Evolutionary conservation across 495 filamentous ascomycete genomes (phyloP).

Genomic region (Paragyromitra xinjiangensis): DNA sequence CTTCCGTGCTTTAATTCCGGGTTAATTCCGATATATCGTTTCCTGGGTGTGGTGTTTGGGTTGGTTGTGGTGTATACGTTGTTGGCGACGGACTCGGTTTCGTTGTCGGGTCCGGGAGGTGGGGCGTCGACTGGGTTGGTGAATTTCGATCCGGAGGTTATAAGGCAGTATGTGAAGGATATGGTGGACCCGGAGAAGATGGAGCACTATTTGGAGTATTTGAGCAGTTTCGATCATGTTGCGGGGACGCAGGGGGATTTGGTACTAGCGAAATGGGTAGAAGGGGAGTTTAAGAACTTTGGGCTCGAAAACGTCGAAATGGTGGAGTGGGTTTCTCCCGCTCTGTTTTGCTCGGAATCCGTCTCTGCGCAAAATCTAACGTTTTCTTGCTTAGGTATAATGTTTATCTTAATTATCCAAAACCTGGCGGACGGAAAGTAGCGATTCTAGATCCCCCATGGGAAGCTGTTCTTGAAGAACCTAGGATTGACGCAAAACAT

Average conservation of each 20-base stretch:
- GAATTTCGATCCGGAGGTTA: slow-evolving; percentile 73
- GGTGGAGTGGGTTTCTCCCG: slow-evolving; percentile 60
- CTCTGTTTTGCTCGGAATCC: not conserved
- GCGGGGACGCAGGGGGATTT: slow-evolving; percentile 91
- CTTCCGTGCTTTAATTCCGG: slow-evolving; percentile 46
- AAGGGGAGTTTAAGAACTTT: slow-evolving; percentile 73
- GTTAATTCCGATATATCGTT: slow-evolving; percentile 69
- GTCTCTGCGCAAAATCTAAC: slow-evolving; percentile 54
- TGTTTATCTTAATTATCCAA: slow-evolving; percentile 94
- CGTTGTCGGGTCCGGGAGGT: slow-evolving; percentile 64
- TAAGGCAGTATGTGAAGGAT: slow-evolving; percentile 73
- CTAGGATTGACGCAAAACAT: slow-evolving; percentile 55
- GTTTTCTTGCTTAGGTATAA: slow-evolving; percentile 64
- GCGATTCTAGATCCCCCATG: slow-evolving; percentile 78
- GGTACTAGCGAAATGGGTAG: slow-evolving; percentile 80
- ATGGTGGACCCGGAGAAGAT: slow-evolving; percentile 74
- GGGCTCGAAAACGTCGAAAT: slow-evolving; percentile 75
- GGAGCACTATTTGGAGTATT: slow-evolving; percentile 71
- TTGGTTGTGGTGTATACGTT: slow-evolving; percentile 80
- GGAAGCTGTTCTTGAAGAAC: slow-evolving; percentile 87
- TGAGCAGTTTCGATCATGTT: slow-evolving; percentile 83
- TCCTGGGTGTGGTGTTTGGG: slow-evolving; percentile 78
- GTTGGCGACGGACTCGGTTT: slow-evolving; percentile 82
- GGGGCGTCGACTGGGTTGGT: slow-evolving; percentile 57
- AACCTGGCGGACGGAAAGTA: slow-evolving; percentile 75